phyloP scores from a whole-genome alignment of 768 basidiomycete species.

The Boletus eberwhitei region DNA sequence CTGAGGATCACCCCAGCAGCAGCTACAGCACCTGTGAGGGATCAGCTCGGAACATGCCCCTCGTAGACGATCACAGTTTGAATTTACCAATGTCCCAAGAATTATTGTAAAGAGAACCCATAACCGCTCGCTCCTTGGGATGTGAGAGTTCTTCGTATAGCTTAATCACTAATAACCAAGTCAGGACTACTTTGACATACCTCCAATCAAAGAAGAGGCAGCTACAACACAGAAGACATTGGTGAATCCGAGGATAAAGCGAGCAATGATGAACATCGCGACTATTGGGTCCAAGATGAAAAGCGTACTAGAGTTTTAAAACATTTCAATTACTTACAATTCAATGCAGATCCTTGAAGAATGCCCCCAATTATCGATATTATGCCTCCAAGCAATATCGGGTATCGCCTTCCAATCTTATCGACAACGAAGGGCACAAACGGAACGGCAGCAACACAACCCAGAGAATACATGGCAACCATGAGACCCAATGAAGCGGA shows the following conservation, averaged over 20 bases:
- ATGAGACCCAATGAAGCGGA: slow-evolving; percentile 35
- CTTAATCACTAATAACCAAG: not conserved
- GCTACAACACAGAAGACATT: slow-evolving; percentile 15
- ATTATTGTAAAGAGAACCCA: slow-evolving; percentile 10
- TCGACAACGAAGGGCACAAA: no score
- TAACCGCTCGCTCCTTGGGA: slow-evolving; percentile 20
- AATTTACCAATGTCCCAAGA: slow-evolving; percentile 12
- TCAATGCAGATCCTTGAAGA: no score
- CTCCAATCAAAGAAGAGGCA: slow-evolving; percentile 20
- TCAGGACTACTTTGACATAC: not conserved
- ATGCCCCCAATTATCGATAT: no score
- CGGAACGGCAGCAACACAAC: no score
- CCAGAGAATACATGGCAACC: no score
- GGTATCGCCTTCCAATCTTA: no score
- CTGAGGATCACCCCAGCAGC: slow-evolving; percentile 58
- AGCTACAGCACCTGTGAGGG: slow-evolving; percentile 9
- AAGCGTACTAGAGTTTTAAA: not conserved
- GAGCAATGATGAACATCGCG: slow-evolving; percentile 12
- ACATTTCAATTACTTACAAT: not conserved
- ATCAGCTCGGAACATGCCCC: not conserved
- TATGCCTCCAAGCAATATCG: no score
- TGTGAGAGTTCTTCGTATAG: slow-evolving; percentile 16
- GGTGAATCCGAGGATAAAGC: slow-evolving; percentile 18
- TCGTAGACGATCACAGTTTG: not conserved
- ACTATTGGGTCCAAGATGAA: not conserved